Conservation (phyloP, 345 rosid genomes). For the Linum lewisii region DNA sequence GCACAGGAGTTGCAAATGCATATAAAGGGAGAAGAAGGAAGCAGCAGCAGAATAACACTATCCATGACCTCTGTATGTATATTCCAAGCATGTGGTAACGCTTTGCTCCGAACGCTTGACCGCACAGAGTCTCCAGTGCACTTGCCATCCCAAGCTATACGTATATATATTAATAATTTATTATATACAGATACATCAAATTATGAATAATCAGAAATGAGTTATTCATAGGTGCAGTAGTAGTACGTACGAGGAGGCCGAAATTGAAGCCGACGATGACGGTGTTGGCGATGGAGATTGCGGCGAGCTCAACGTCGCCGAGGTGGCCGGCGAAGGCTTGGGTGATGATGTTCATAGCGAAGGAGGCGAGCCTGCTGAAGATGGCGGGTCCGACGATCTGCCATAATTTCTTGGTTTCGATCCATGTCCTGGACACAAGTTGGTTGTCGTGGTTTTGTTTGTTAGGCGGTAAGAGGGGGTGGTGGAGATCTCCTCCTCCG, state of each 20-base stretch:
- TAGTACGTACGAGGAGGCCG: constrained; percentile 42
- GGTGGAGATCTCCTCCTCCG: not conserved
- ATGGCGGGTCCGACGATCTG: constrained; percentile 53
- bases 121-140: constrained; percentile 61
- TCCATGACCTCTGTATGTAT: constrained; percentile 69
- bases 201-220: too few relatives aligned
- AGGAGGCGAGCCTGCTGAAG: constrained; percentile 40
- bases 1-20: constrained; percentile 43
- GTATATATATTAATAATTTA: too few relatives aligned
- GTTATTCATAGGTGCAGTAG: too few relatives aligned
- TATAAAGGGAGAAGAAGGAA: constrained; percentile 40
- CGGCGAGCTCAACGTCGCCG: constrained; percentile 52
- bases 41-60: constrained; percentile 37
- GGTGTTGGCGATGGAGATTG: constrained; percentile 49
- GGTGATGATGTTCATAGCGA: constrained; percentile 40
- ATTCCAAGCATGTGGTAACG: constrained; percentile 49
- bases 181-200: too few relatives aligned
- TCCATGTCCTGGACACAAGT: constrained; percentile 7
- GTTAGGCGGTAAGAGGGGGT: not conserved
- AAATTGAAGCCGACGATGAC: constrained; percentile 62
- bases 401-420: constrained; percentile 48
- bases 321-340: constrained; percentile 63
- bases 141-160: constrained; percentile 66
- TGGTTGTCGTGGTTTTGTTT: not conserved
- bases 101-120: constrained; percentile 72